Evolutionary conservation across 768 basidiomycete species (phyloP), one percentile per base, ranked within the genome.

Genomic region (Podaxis carcinomalis): DNA sequence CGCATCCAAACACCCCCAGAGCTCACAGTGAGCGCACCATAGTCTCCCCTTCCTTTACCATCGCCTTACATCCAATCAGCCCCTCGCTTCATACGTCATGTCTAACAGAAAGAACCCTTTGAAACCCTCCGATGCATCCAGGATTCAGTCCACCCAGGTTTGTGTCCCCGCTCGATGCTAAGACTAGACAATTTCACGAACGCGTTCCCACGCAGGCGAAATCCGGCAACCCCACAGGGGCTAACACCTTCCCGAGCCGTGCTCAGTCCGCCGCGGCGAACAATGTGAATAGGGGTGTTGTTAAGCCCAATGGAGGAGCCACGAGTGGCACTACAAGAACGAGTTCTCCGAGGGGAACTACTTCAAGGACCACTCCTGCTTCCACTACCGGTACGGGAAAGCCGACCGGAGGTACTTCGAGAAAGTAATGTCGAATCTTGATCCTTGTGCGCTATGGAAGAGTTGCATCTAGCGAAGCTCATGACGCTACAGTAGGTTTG

Each of bases 81-180:
- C 3, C 6, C 10, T 16, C 1, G 32, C 32, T 2, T 32, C 32
- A 32, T 32, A 35, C 25, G 53, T 3, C 51, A 60, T 60, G 59
- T 25, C 59, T 1, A 60, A 28, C 56, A 57, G 32, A 32, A 32
- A 25, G 42, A 57, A 28, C 10, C 51, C 59, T 1, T 54, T 37
- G 51, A 60, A 44, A 23, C 44, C 59, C 19, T 44, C 51, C 5
- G 58, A 53, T 6, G 59, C 59, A 0, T 52, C 51, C 2, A 60
- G 51, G 23, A 60, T 60, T 1, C 59, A 60, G n/a, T 60, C 59
- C 28, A 52, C 59, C 13, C 59, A 60, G 40, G 59, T 53, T 36
- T 28, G 59, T 49, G n/a, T 19, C n/a, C n/a, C 1, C 6, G 3
- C 42, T 44, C 14, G 32, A 32, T 19, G n/a, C 16, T 44, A 16